Evolutionary conservation across 352 stramenopile species (phyloP).

Genomic region (Globisporangium viniferum): DNA sequence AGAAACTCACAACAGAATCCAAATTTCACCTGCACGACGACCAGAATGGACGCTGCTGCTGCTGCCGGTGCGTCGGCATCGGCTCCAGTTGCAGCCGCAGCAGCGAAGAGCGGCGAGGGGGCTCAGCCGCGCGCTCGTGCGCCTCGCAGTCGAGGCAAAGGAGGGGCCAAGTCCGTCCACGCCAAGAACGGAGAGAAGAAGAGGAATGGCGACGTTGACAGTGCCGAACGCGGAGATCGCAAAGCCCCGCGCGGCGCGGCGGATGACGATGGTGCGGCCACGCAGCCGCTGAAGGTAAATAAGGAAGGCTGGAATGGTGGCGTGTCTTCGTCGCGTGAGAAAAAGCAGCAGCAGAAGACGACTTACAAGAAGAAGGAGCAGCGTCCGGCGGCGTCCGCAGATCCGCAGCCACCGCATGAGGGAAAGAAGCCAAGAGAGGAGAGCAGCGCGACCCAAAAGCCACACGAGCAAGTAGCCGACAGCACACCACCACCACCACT

Average conservation of each 20-base stretch:
- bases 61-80: background rate
- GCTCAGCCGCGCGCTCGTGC: background rate
- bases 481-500: background rate
- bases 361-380: slow-evolving; percentile 11
- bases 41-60: slow-evolving; percentile 3
- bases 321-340: background rate
- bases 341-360: background rate
- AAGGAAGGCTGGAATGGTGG: background rate
- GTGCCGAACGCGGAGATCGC: background rate
- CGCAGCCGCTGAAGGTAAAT: background rate
- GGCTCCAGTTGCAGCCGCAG: background rate
- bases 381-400: background rate
- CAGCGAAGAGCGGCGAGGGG: background rate
- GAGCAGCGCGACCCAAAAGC: background rate
- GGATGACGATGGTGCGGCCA: background rate
- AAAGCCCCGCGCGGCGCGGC: background rate
- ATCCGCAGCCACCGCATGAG: background rate
- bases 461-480: background rate
- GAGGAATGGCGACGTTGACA: background rate
- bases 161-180: background rate
- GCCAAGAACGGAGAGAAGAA: slow-evolving; percentile 1
- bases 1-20: background rate
- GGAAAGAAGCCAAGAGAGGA: background rate
- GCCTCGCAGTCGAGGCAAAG: background rate
- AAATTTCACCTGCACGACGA: background rate